A percentile compares a stretch with the other conserved stretches of the same genome.
Conservation (phyloP, 805 yeast genomes). For the Saturnispora quitensis region DNA sequence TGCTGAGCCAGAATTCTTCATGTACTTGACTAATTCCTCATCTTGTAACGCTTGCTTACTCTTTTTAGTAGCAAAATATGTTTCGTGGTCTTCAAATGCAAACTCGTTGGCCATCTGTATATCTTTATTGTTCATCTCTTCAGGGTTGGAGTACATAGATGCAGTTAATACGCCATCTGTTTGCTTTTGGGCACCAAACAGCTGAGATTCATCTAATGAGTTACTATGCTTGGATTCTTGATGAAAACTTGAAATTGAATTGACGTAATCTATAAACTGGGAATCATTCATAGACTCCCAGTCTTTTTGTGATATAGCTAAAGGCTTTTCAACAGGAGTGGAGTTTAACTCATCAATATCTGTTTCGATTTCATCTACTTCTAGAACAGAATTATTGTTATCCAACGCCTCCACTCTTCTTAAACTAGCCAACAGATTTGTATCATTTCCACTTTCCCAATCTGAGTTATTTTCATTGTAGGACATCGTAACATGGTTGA, state of each 20-base stretch:
- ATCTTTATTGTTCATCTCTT: constrained; percentile 2
- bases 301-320: background rate
- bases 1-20: constrained; percentile 27
- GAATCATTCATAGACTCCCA: constrained; percentile 33
- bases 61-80: constrained; percentile 55
- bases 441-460: constrained; percentile 4
- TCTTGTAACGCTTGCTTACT: constrained; percentile 54
- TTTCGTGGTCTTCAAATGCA: constrained; percentile 57
- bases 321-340: background rate
- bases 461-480: background rate
- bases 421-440: background rate
- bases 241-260: constrained; percentile 12
- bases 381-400: background rate
- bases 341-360: constrained; percentile 7
- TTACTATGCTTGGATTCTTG: background rate
- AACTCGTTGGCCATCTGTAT: constrained; percentile 24
- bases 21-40: constrained; percentile 41
- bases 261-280: constrained; percentile 30
- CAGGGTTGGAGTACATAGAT: constrained; percentile 1
- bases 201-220: background rate
- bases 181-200: constrained; percentile 2
- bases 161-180: background rate
- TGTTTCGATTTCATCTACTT: constrained; percentile 4
- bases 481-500: constrained; percentile 1
- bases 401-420: background rate